These are phyloP conservation scores for Xanthoceras sorbifolium DNA, from an alignment of 345 rosid genomes.

Conservation along the genomic window DNA sequence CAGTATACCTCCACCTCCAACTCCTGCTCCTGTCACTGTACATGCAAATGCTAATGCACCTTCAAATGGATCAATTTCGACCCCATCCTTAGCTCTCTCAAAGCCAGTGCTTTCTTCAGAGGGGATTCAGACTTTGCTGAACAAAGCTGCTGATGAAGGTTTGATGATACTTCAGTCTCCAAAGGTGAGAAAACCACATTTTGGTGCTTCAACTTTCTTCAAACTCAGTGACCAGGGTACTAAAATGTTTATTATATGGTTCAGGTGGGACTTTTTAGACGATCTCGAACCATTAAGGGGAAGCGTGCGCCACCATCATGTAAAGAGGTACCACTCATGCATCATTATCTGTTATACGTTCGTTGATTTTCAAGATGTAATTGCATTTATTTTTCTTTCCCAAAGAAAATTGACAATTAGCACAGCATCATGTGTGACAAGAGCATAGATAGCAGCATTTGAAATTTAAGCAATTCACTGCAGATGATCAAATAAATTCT, in stretches of 20 bases:
- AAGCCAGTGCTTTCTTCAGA: conserved; percentile 44
- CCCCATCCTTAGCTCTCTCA: conserved; percentile 61
- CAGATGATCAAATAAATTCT: neutral
- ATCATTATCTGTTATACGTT: neutral
- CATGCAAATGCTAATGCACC: conserved; percentile 26
- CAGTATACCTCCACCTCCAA: conserved; percentile 40
- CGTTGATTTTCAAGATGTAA: neutral
- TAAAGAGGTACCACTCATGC: conserved; percentile 59
- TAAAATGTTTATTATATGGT: conserved; percentile 25
- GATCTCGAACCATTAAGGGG: conserved; percentile 81
- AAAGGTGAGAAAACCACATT: conserved; percentile 47
- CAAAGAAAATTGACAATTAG: neutral
- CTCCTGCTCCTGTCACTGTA: conserved; percentile 35
- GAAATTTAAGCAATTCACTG: neutral
- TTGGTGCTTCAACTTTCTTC: conserved; percentile 16
- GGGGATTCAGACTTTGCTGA: conserved; percentile 45
- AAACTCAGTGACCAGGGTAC: conserved; percentile 10
- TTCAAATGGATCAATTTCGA: conserved; percentile 53
- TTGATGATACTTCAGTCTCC: conserved; percentile 76
- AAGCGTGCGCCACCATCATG: conserved; percentile 84
- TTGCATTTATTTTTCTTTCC: neutral
- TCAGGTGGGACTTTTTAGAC: conserved; percentile 85
- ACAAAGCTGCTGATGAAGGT: conserved; percentile 76
- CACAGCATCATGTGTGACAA: neutral
- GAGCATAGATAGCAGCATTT: neutral